phyloP scores from a whole-genome alignment of 2,329 filamentous ascomycete genomes.

The Dothidotthia symphoricarpi region DNA sequence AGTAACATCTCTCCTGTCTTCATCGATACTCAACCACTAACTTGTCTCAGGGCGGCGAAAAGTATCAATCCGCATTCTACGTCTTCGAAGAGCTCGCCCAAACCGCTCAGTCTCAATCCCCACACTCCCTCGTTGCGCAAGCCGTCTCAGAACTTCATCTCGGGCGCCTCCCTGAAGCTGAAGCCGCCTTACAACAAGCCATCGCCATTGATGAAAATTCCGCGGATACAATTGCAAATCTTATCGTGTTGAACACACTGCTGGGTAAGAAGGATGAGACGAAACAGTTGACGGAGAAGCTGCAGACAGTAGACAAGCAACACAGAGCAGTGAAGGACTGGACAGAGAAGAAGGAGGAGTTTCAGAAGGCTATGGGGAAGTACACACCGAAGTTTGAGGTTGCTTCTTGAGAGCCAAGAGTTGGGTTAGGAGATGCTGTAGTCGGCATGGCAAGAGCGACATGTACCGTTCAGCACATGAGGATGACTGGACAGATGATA shows the following conservation, averaged over 20 bases:
- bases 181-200: conserved; percentile 79
- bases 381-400: conserved; percentile 78
- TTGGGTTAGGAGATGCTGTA: conserved; percentile 12
- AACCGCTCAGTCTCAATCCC: conserved; percentile 74
- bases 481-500: conserved; percentile 2
- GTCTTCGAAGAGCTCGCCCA: conserved; percentile 96
- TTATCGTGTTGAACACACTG: conserved; percentile 74
- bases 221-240: conserved; percentile 76
- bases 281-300: conserved; percentile 53
- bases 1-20: conserved; percentile 53
- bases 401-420: conserved; percentile 14
- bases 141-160: conserved; percentile 90
- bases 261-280: conserved; percentile 64
- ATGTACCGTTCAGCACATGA: not conserved
- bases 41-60: conserved; percentile 74
- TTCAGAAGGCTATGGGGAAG: conserved; percentile 82
- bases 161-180: conserved; percentile 82
- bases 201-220: conserved; percentile 69
- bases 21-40: conserved; percentile 20
- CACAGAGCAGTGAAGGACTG: conserved; percentile 74
- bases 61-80: conserved; percentile 96
- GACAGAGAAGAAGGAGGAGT: conserved; percentile 80
- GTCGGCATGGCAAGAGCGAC: not conserved
- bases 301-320: conserved; percentile 60
- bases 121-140: conserved; percentile 76